phyloP scores from a whole-genome alignment of 129 eudicot species.

The Flaveria robusta region DNA sequence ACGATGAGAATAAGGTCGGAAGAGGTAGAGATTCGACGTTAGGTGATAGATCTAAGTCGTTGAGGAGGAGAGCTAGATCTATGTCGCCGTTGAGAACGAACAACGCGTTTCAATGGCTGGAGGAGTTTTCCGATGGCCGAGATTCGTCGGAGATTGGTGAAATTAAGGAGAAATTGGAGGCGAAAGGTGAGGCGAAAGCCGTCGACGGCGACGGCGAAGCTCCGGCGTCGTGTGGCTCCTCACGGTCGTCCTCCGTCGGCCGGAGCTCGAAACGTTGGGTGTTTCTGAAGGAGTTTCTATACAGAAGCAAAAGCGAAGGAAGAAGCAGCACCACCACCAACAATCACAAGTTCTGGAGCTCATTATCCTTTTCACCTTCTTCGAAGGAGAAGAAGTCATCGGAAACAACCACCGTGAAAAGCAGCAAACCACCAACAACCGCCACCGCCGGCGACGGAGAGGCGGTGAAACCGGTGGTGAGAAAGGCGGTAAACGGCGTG shows the following conservation, averaged over 20 bases:
- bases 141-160: constrained; percentile 18
- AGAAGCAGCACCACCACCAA: constrained; percentile 49
- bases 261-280: constrained; percentile 84
- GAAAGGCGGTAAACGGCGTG: constrained; percentile 48
- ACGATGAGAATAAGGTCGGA: constrained; percentile 8
- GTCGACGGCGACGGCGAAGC: constrained; percentile 36
- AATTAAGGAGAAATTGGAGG: constrained; percentile 4
- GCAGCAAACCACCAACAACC: constrained; percentile 1
- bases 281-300: constrained; percentile 75
- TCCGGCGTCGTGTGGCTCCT: constrained; percentile 61
- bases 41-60: constrained; percentile 68
- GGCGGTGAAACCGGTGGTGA: constrained; percentile 20
- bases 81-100: constrained; percentile 63
- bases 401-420: constrained; percentile 23
- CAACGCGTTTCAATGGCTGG: constrained; percentile 46
- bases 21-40: constrained; percentile 60
- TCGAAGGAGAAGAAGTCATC: constrained; percentile 36
- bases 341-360: constrained; percentile 69
- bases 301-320: constrained; percentile 85
- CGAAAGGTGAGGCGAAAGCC: neutral
- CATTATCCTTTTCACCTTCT: constrained; percentile 61
- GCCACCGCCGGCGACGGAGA: neutral
- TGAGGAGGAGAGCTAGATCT: constrained; percentile 73
- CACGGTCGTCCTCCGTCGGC: constrained; percentile 72
- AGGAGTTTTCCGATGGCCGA: constrained; percentile 32